A percentile compares a stretch with the other conserved stretches of the same genome.
Evolutionary conservation across 2,329 filamentous ascomycete genomes (phyloP).

Genomic region (Pseudogymnoascus pannorum): DNA sequence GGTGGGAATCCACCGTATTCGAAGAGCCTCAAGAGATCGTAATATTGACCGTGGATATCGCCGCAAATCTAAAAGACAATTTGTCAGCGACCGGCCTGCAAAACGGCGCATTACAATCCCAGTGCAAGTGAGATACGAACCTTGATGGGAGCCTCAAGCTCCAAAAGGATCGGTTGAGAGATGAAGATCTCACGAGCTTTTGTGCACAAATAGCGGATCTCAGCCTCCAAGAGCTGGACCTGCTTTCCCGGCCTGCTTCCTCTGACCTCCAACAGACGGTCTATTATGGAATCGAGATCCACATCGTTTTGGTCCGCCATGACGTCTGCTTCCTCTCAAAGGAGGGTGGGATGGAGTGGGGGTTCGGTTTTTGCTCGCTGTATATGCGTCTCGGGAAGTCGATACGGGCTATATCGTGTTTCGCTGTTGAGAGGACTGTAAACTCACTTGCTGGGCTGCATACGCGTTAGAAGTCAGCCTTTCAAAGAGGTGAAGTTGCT

Average conservation of each 20-base stretch:
- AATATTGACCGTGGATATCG: constrained; percentile 99
- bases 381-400: constrained; percentile 13
- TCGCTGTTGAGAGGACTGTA: constrained; percentile 27
- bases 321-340: constrained; percentile 30
- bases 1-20: constrained; percentile 98
- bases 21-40: constrained; percentile 92
- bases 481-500: not conserved
- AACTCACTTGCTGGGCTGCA: constrained; percentile 23
- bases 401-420: constrained; percentile 17
- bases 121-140: constrained; percentile 42
- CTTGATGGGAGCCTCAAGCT: constrained; percentile 98
- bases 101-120: not conserved
- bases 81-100: not conserved
- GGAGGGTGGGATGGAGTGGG: constrained; percentile 25
- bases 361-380: constrained; percentile 23
- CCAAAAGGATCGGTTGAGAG: constrained; percentile 93
- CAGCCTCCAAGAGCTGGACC: constrained; percentile 90
- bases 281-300: constrained; percentile 99
- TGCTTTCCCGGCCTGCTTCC: constrained; percentile 97
- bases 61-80: constrained; percentile 71
- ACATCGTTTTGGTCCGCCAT: constrained; percentile 83
- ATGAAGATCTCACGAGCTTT: constrained; percentile 99
- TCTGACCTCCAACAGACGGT: constrained; percentile 92
- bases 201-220: constrained; percentile 96
- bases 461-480: not conserved